A percentile compares a stretch with the other conserved stretches of the same genome.
phyloP scores from a whole-genome alignment of 2,329 filamentous ascomycete genomes.

The Pseudocercospora vitis region DNA sequence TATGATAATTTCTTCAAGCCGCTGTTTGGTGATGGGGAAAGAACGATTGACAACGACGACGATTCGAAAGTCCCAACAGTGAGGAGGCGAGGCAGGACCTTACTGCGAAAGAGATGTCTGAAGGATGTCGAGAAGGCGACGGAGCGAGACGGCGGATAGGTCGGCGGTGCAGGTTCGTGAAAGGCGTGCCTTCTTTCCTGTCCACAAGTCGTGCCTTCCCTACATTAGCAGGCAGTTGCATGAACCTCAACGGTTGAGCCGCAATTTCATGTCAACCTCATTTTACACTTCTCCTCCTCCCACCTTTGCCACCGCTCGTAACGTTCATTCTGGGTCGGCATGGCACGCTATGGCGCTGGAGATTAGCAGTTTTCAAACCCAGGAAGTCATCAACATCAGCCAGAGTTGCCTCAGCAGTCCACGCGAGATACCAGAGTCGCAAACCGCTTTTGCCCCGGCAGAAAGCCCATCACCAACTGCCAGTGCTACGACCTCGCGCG shows the following conservation, averaged over 20 bases:
- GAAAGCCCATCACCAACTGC: neutral
- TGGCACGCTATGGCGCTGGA: conserved; percentile 21
- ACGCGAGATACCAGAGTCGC: conserved; percentile 1
- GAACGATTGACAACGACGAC: conserved; percentile 46
- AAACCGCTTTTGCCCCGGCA: neutral
- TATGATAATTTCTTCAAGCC: conserved; percentile 66
- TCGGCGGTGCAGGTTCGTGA: neutral
- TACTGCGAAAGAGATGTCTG: conserved; percentile 1
- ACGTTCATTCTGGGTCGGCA: neutral
- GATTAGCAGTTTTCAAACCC: conserved; percentile 18
- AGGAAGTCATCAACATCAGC: conserved; percentile 28
- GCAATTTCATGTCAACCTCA: too few species aligned
- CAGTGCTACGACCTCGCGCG: neutral
- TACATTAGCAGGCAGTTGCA: conserved; percentile 6
- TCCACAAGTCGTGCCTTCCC: conserved; percentile 2
- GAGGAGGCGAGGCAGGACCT: conserved; percentile 1
- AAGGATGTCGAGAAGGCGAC: conserved; percentile 13
- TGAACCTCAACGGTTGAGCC: neutral
- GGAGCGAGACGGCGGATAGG: conserved; percentile 6
- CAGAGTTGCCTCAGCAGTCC: conserved; percentile 18
- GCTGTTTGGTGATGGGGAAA: conserved; percentile 84
- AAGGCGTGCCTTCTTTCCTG: neutral
- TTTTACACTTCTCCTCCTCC: conserved; percentile 3
- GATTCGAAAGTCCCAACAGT: neutral
- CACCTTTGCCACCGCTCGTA: neutral